Base-by-base conservation (phyloP, 441 rosid genomes). In the Flueggea neowawraea region DNA sequence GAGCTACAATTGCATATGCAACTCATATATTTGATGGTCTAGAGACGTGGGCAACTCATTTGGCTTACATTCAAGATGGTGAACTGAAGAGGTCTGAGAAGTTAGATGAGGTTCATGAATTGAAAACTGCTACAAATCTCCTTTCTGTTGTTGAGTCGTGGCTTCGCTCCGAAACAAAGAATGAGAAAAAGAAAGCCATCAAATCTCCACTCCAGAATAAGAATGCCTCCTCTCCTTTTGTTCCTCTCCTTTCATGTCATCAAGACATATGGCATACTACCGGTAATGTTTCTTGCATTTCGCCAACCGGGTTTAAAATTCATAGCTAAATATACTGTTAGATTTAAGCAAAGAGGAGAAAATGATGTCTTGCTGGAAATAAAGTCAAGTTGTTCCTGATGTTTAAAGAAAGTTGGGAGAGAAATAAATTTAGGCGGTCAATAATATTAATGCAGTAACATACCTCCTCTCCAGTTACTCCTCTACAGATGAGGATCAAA, bases 191-290 rank as follows among this genome's bases (percentile, higher is more conserved):
- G 79, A 85, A 72, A 31, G 75, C 74, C 16, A 54, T 73, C 36
- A 69, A 69, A 31, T 28, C 69, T 50, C 57, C 73, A 39, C 32
- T 82, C 65, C 84, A 72, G 58, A 58, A 51, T 58, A 82, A 68
- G 63, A 84, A 67, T 63, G 7, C n/a, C n/a, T n/a, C n/a, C n/a
- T n/a, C n/a, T n/a, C 80, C n/a, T 60, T 67, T 32, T 82, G 73
- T 52, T 52, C 84, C 52, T 93, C 97, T 70, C 95, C 91, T 12
- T 87, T 94, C 68, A 74, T 74, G 82, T 84, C 96, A 4, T 95
- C 97, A 14, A 83, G 97, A 67, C 97, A 95, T 66, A 95, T 95
- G 99, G 96, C 99, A 14, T 91, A 87, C 80, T 86, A 87, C 73
- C 86, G 95, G 16, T 95, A 75, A 85, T 33, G 4, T 6, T 33